Evolutionary conservation across 441 rosid genomes (phyloP), one percentile per base, ranked within the genome.

Genomic region (Cnidoscolus chayamansa): DNA sequence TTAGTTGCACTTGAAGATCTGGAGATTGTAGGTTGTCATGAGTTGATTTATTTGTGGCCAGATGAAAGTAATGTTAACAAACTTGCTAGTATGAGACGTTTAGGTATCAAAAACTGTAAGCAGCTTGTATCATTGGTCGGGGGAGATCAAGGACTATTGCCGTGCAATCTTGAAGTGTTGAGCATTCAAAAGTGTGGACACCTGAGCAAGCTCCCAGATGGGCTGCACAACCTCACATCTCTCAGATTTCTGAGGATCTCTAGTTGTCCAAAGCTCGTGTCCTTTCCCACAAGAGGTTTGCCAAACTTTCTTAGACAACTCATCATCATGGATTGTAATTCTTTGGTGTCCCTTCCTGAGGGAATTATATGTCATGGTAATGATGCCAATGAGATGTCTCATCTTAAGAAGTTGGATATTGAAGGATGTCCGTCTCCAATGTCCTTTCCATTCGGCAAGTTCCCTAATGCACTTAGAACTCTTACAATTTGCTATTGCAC

Each of bases 401-500:
- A 0, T 15, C 69, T 49, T 15, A 10, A 49, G 19, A 31, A 48
- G 11, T 12, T 30, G 37, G 32, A 17, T 16, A 48, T 50, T 48
- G 69, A 31, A 49, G 55, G 60, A 56, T 56, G 43, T 66, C 4
- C 55, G 30, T 30, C 69, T 25, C 20, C 15, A 2, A 20, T 13
- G 17, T 51, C 20, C 45, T 25, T 66, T 51, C 40, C 37, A 3
- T 3, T 10, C 7, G 55, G 55, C 0, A 43, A 66, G 37, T 50
- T 66, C 17, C 20, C 58, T 54, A 43, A 3, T 9, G 53, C 80
- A 16, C 73, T 77, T 53, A 67, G 69, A 40, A 50, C 37, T 35
- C 53, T 77, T 53, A 51, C 20, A 13, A 67, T 72, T 45, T 60
- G 53, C 49, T 45, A 54, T 49, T 67, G 80, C 35, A 72, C 59